phyloP scores from a whole-genome alignment of 441 rosid genomes.

The Metrosideros polymorpha region DNA sequence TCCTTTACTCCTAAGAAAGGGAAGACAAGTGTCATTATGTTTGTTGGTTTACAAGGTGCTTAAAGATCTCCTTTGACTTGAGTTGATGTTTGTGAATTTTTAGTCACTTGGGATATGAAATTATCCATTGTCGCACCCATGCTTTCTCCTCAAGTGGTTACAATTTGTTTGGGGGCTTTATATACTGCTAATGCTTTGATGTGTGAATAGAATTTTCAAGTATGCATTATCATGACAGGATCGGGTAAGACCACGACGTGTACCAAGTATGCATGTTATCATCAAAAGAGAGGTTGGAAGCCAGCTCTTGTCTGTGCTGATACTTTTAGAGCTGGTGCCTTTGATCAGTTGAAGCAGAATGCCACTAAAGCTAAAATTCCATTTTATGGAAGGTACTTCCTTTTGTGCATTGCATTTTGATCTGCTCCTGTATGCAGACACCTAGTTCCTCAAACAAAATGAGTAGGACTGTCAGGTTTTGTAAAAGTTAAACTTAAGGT shows the following conservation, averaged over 20 bases:
- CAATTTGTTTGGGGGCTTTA: neutral
- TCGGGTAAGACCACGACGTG: slow-evolving; percentile 92
- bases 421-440: neutral
- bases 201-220: neutral
- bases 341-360: slow-evolving; percentile 96
- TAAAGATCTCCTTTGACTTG: neutral
- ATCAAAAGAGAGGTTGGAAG: slow-evolving; percentile 94
- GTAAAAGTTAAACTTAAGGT: neutral
- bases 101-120: neutral
- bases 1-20: slow-evolving; percentile 78
- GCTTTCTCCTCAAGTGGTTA: neutral
- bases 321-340: slow-evolving; percentile 96
- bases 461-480: neutral
- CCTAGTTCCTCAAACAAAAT: neutral
- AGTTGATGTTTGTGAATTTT: neutral
- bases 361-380: slow-evolving; percentile 94
- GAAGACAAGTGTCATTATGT: slow-evolving; percentile 74
- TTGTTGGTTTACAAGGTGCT: slow-evolving; percentile 90
- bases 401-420: neutral
- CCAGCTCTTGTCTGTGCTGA: slow-evolving; percentile 95
- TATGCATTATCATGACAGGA: slow-evolving; percentile 29
- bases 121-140: neutral
- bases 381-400: slow-evolving; percentile 75
- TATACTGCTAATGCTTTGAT: neutral
- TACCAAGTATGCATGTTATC: slow-evolving; percentile 89